Percentiles rank a stretch among this genome's conserved stretches.
These are phyloP conservation scores for Elongisporangium prolatum DNA, from an alignment of 352 stramenopile species.

Conservation along the genomic window DNA sequence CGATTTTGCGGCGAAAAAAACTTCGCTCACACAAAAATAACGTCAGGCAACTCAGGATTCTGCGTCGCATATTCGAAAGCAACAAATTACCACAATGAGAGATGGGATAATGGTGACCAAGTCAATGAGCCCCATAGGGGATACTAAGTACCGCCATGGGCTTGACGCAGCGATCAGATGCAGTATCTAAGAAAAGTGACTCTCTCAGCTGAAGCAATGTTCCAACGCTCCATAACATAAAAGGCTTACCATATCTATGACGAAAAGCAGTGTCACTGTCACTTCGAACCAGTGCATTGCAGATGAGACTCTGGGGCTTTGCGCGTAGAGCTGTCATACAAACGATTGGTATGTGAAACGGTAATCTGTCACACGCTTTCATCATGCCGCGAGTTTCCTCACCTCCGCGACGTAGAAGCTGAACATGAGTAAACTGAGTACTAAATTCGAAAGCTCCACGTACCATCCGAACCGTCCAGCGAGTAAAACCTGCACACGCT, in stretches of 20 bases:
- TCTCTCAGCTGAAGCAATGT: neutral
- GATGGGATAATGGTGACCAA: slow-evolving; percentile 66
- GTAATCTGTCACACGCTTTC: neutral
- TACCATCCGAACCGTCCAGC: slow-evolving; percentile 32
- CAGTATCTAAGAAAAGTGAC: slow-evolving; percentile 14
- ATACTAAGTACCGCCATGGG: slow-evolving; percentile 43
- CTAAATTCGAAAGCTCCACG: slow-evolving; percentile 53
- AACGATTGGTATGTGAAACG: neutral
- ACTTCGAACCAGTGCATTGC: slow-evolving; percentile 29
- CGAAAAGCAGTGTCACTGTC: slow-evolving; percentile 46
- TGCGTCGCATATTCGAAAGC: too few species aligned
- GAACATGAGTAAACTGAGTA: slow-evolving; percentile 58
- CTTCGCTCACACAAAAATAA: slow-evolving; percentile 14
- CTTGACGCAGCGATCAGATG: slow-evolving; percentile 42
- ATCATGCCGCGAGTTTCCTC: neutral
- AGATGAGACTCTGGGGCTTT: slow-evolving; percentile 1
- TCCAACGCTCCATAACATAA: neutral
- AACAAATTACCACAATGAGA: slow-evolving; percentile 39
- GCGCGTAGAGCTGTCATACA: neutral
- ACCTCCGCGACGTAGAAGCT: slow-evolving; percentile 56
- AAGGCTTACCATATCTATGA: slow-evolving; percentile 43
- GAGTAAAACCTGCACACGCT: slow-evolving; percentile 26
- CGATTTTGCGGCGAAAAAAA: slow-evolving; percentile 37
- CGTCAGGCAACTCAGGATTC: neutral
- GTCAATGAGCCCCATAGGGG: slow-evolving; percentile 53